Conservation (phyloP, 495 filamentous ascomycete genomes). For the Alectoria sarmentosa region DNA sequence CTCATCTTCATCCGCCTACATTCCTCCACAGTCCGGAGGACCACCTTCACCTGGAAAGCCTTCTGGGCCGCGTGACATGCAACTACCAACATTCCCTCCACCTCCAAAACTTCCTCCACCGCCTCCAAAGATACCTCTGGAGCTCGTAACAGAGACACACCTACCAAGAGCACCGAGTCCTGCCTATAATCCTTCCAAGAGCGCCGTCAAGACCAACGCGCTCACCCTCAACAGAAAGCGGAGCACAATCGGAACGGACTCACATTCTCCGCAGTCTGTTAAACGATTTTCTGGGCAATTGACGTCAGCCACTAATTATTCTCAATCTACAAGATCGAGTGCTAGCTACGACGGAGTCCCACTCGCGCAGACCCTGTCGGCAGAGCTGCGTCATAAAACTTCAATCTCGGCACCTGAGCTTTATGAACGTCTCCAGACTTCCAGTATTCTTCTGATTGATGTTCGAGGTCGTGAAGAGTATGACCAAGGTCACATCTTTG, state of each 20-base stretch:
- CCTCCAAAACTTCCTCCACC: slow-evolving; percentile 36
- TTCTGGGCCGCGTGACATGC: slow-evolving; percentile 52
- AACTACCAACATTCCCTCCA: slow-evolving; percentile 36
- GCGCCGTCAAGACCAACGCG: background rate
- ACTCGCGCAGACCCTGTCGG: background rate
- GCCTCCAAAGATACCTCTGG: slow-evolving; percentile 50
- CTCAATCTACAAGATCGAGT: slow-evolving; percentile 12
- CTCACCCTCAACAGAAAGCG: slow-evolving; percentile 18
- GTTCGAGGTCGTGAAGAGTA: slow-evolving; percentile 75
- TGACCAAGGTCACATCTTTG: slow-evolving; percentile 81
- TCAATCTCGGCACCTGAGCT: slow-evolving; percentile 58
- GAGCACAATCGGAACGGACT: slow-evolving; percentile 22
- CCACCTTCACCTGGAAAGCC: slow-evolving; percentile 33
- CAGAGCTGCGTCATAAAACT: slow-evolving; percentile 13
- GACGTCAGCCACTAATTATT: slow-evolving; percentile 4
- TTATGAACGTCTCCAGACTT: slow-evolving; percentile 53
- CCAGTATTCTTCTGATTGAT: slow-evolving; percentile 74
- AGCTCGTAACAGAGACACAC: slow-evolving; percentile 37
- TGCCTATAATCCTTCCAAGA: slow-evolving; percentile 64
- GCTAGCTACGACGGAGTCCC: background rate
- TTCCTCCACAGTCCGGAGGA: slow-evolving; percentile 24
- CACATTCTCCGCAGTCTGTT: slow-evolving; percentile 13
- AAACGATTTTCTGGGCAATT: slow-evolving; percentile 17
- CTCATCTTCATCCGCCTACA: slow-evolving; percentile 28
- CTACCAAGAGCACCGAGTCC: slow-evolving; percentile 78